Evolutionary conservation across 2,329 filamentous ascomycete species (phyloP), one percentile per base, ranked within the genome.

Genomic region (Zasmidium cellare): DNA sequence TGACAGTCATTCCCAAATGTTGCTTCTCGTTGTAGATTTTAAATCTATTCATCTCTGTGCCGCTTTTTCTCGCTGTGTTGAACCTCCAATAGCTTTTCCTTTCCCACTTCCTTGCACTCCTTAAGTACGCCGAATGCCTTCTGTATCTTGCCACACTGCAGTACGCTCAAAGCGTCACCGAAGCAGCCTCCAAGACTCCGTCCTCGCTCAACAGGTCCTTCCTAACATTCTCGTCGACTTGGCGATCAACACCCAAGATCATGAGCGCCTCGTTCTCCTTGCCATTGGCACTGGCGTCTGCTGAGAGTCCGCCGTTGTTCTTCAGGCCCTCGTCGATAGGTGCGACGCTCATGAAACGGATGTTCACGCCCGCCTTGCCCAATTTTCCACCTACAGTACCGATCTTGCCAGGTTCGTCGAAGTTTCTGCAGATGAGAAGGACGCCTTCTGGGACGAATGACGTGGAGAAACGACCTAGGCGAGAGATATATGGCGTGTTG

Each of bases 371-470:
- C 38, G 88, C 83, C 38, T 80, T 80, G 0, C 90, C 90, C 23
- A 93, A 76, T 52, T 86, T 80, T 57, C 81, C 86, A 0, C 90
- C 90, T 2, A 94, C 90, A 38, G 86, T 85, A 1, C 90, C 90
- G 71, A 94, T 93, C 79, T 92, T 92, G 11, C 90, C 90, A 0
- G 89, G 89, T 62, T 87, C 82, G 69, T 94, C 90, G 67, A 90
- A 92, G 75, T 93, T 93, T 69, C 91, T 84, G 67, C 91, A 83
- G 58, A 93, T 87, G n/a, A 92, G 78, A 58, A 93, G 72, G 0
- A 85, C 90, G 0, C 90, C 90, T 58, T 88, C 83, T 0, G 90
- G 89, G 11, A 84, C 80, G 64, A 94, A 93, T 3, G 84, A 85
- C 0, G 88, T 88, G 41, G 82, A 84, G 76, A 93, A 94, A 1